phyloP scores from a whole-genome alignment of 1,284 basidiomycete species.

The Ganoderma boninense region DNA sequence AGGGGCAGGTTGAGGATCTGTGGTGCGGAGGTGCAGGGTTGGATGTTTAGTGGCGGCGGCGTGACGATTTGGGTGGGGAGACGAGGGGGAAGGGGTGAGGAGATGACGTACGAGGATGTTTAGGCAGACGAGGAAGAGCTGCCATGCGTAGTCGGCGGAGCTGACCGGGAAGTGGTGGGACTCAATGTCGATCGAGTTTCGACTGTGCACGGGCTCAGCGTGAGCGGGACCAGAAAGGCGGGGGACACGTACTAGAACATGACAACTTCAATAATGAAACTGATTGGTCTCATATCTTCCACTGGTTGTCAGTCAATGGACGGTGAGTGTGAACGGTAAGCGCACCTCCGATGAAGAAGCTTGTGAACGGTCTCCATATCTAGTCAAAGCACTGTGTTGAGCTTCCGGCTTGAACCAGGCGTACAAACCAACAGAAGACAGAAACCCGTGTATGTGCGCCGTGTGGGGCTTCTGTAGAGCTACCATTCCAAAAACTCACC shows the following conservation, averaged over 20 bases:
- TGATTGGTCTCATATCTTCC: constrained; percentile 48
- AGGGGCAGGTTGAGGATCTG: constrained; percentile 75
- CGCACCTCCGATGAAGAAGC: constrained; percentile 82
- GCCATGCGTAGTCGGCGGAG: constrained; percentile 80
- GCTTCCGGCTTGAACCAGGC: neutral
- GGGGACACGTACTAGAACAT: constrained; percentile 72
- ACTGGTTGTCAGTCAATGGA: constrained; percentile 47
- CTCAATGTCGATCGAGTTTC: constrained; percentile 72
- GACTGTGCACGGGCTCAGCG: constrained; percentile 49
- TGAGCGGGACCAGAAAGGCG: neutral
- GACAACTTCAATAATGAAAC: constrained; percentile 75
- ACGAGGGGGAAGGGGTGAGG: neutral
- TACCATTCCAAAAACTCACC: constrained; percentile 48
- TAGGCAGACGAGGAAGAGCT: constrained; percentile 64
- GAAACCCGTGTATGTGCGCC: neutral
- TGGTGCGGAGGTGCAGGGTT: neutral
- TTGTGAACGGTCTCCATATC: constrained; percentile 82
- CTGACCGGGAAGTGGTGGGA: constrained; percentile 61
- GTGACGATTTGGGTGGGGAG: neutral
- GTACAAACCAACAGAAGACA: neutral
- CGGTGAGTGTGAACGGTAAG: neutral
- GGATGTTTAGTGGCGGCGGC: neutral
- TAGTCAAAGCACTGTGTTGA: constrained; percentile 39
- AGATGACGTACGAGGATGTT: constrained; percentile 43
- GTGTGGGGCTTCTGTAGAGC: neutral